These are phyloP conservation scores for Pleurotus sapidus DNA, from an alignment of 768 basidiomycete genomes.

Conservation along the genomic window DNA sequence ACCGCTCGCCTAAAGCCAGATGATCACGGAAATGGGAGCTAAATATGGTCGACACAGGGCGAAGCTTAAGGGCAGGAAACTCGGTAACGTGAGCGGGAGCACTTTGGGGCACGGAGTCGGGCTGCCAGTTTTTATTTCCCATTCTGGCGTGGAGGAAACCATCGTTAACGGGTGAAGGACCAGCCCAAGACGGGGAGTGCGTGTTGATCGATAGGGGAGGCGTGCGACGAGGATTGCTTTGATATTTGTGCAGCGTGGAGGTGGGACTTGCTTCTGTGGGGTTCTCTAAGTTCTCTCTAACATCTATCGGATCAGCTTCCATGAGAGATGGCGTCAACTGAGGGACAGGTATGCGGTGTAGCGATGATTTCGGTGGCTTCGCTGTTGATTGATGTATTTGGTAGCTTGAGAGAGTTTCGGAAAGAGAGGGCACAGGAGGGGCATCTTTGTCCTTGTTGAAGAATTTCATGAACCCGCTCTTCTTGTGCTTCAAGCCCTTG, in stretches of 20 bases:
- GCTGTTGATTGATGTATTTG: constrained; percentile 18
- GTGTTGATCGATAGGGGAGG: constrained; percentile 43
- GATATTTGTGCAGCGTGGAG: not conserved
- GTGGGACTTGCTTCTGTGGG: not conserved
- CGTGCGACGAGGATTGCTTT: constrained; percentile 20
- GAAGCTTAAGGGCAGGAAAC: constrained; percentile 66
- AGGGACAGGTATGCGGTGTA: constrained; percentile 40
- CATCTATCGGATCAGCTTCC: constrained; percentile 16
- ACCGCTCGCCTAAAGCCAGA: constrained; percentile 30
- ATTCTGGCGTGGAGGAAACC: constrained; percentile 14
- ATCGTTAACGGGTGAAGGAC: constrained; percentile 21
- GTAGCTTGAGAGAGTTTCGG: constrained; percentile 32
- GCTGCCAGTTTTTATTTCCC: constrained; percentile 3
- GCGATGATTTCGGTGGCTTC: constrained; percentile 24
- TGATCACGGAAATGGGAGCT: constrained; percentile 63
- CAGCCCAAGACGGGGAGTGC: constrained; percentile 17
- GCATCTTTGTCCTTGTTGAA: constrained; percentile 49
- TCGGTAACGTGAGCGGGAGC: constrained; percentile 63
- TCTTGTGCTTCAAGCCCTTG: constrained; percentile 68
- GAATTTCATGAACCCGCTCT: constrained; percentile 78
- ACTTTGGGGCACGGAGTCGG: constrained; percentile 42
- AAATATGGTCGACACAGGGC: constrained; percentile 76
- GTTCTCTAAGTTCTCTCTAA: not conserved
- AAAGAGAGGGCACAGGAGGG: constrained; percentile 54
- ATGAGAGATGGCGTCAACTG: constrained; percentile 32